These are phyloP conservation scores for Melampsora occidentalis DNA, from an alignment of 1,284 basidiomycete genomes.

Conservation along the genomic window DNA sequence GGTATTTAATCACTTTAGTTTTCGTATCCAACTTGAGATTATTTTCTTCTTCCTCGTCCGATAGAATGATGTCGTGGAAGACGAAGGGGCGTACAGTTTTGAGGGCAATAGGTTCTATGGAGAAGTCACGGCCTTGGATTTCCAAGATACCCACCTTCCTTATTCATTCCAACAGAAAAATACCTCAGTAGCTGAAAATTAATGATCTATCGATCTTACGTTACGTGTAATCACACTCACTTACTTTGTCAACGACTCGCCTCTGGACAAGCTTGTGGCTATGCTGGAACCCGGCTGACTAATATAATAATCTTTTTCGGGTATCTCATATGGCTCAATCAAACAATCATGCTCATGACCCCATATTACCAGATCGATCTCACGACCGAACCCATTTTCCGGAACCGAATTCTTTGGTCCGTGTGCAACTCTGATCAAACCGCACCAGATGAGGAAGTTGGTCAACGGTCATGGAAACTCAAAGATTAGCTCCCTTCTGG, in stretches of 20 bases:
- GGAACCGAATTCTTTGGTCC: constrained; percentile 89
- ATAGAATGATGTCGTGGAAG: constrained; percentile 75
- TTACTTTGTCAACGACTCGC: constrained; percentile 82
- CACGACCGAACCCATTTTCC: constrained; percentile 95
- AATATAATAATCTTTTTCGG: constrained; percentile 86
- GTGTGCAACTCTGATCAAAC: constrained; percentile 72
- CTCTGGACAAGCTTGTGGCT: constrained; percentile 86
- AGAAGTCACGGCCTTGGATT: constrained; percentile 80
- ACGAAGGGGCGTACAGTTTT: constrained; percentile 92
- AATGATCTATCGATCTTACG: background rate
- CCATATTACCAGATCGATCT: constrained; percentile 89
- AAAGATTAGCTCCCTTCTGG: background rate
- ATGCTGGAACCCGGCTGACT: constrained; percentile 92
- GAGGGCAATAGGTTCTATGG: constrained; percentile 77
- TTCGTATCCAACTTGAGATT: constrained; percentile 73
- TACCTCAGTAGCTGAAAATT: background rate
- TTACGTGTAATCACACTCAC: constrained; percentile 49
- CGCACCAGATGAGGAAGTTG: background rate
- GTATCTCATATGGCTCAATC: constrained; percentile 82
- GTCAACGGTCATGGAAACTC: background rate
- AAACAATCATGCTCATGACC: constrained; percentile 98
- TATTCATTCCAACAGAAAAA: background rate
- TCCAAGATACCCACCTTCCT: constrained; percentile 84
- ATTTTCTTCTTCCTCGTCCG: constrained; percentile 65
- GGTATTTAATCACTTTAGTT: constrained; percentile 73